phyloP scores from a whole-genome alignment of 2,329 filamentous ascomycete species.

The Nannizziopsis barbatae region DNA sequence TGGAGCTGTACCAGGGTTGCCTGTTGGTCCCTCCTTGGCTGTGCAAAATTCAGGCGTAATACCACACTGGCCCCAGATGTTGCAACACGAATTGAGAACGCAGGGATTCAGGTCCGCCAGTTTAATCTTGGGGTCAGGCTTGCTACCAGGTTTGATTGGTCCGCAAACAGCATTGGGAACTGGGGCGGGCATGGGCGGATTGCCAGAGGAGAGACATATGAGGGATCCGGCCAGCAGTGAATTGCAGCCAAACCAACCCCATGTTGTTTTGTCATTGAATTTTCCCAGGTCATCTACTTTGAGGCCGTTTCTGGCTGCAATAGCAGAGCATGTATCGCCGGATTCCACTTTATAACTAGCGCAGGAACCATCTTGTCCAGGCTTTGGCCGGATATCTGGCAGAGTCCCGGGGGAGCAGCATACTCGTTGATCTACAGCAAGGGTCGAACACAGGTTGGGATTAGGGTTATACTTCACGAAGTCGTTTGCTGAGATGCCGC shows the following conservation, averaged over 20 bases:
- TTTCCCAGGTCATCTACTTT: conserved; percentile 30
- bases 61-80: conserved; percentile 39
- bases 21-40: conserved; percentile 17
- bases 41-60: conserved; percentile 37
- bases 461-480: conserved; percentile 33
- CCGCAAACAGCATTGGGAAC: conserved; percentile 36
- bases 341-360: conserved; percentile 25
- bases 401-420: conserved; percentile 31
- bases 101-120: conserved; percentile 38
- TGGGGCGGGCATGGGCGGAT: conserved; percentile 33
- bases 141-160: conserved; percentile 34
- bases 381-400: conserved; percentile 30
- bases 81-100: conserved; percentile 35
- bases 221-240: conserved; percentile 21
- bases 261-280: conserved; percentile 36
- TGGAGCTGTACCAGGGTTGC: conserved; percentile 16
- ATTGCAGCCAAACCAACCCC: conserved; percentile 36
- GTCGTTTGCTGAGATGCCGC: conserved; percentile 32
- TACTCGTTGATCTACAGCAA: conserved; percentile 27
- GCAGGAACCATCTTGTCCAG: conserved; percentile 30
- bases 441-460: conserved; percentile 21
- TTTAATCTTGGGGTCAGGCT: conserved; percentile 24
- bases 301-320: conserved; percentile 28
- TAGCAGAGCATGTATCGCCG: conserved; percentile 27
- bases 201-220: conserved; percentile 35